A percentile compares a stretch with the other conserved stretches of the same genome.
Evolutionary conservation across 495 filamentous ascomycete genomes (phyloP).

Genomic region (Trichoderma reesei): DNA sequence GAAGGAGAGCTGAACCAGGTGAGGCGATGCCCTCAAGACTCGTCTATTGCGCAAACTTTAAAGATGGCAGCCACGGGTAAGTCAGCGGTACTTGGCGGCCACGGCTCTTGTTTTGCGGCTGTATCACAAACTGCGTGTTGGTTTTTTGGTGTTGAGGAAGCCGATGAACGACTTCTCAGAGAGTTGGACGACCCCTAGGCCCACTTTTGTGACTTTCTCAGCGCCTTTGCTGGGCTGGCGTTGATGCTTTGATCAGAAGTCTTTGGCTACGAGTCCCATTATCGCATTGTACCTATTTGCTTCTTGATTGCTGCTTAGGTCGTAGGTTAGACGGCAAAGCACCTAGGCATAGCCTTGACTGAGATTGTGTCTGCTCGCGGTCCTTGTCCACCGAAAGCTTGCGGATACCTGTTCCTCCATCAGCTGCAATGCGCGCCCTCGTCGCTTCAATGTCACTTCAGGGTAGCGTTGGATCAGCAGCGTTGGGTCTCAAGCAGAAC

Average conservation of each 20-base stretch:
- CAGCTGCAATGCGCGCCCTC: no score
- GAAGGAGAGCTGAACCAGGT: no score
- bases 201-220: conserved; percentile 1
- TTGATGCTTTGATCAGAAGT: neutral
- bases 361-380: no score
- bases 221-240: neutral
- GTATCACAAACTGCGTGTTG: neutral
- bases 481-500: no score
- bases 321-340: no score
- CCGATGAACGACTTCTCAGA: neutral
- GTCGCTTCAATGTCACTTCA: no score
- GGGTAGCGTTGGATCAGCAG: no score
- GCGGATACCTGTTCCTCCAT: no score
- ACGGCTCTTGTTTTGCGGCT: neutral
- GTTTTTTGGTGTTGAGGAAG: neutral
- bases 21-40: no score
- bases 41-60: neutral
- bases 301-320: no score
- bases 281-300: neutral
- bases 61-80: neutral
- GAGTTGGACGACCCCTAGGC: neutral
- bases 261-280: neutral
- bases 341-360: no score
- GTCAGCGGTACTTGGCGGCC: neutral
- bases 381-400: no score